Evolutionary conservation across 2,329 filamentous ascomycete species (phyloP), one percentile per base, ranked within the genome.

Genomic region (Spiromastix sp.): DNA sequence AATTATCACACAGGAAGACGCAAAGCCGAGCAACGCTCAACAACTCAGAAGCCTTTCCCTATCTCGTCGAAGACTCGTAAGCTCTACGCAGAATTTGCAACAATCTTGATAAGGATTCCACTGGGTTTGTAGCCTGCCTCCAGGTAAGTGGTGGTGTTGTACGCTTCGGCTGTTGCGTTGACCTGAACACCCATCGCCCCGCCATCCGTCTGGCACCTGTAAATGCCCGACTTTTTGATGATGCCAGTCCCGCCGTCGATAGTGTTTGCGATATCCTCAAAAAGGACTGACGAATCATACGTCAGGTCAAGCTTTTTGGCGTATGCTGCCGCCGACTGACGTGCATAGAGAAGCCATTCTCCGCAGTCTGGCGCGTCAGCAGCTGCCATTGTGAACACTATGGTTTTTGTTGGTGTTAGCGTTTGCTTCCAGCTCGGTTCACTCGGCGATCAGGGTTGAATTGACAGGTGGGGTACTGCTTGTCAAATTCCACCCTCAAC

Each of bases 201-300:
- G 4, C 33, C 34, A 24, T 36, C 34, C 12, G 25, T 21, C 20
- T 24, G 11, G 13, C 34, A 36, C 18, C 19, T 31, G 16, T 30
- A 20, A 20, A 36, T 3, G 17, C 18, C 19, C 10, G 15, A 7
- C 16, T 21, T 13, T 18, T 31, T 30, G 5, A 25, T 13, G 2
- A 12, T 6, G 2, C 18, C 18, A 5, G 9, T 21, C 13, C 34
- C 34, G 20, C 34, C 34, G 15, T 36, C 34, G 9, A 36, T 36
- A n/a, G 34, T 32, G 27, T 36, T 22, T 36, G 34, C 34, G 31
- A 36, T 31, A 17, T 36, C 34, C 10, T 30, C 28, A 32, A 30
- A 36, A 17, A 36, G 34, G n/a, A 36, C 25, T 6, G 34, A 36
- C 13, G 34, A 36, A 15, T 36, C 18, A 11, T 36, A 36, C 5